phyloP scores from a whole-genome alignment of 208 protist genomes.

The Trypanosoma vivax region DNA sequence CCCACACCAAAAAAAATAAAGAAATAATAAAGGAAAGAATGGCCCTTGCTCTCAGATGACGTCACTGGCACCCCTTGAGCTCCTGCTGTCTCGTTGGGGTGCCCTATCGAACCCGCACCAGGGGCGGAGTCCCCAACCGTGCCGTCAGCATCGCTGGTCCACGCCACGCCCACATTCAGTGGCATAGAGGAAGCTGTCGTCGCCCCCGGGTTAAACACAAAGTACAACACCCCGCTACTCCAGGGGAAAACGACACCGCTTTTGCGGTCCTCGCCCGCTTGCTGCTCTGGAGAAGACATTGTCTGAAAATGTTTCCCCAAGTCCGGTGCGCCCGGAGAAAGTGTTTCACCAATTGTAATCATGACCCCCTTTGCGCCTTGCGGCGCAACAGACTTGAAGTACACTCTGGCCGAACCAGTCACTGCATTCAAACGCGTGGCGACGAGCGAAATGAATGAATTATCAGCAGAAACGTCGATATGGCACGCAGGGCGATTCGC shows the following conservation, averaged over 20 bases:
- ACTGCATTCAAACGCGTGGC: constrained; percentile 14
- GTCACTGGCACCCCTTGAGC: background rate
- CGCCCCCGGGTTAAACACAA: constrained; percentile 7
- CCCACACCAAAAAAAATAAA: constrained; percentile 22
- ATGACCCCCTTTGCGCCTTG: constrained; percentile 28
- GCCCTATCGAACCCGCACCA: background rate
- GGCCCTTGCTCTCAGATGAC: background rate
- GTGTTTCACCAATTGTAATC: background rate
- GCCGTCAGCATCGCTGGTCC: constrained; percentile 3
- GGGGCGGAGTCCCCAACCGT: background rate
- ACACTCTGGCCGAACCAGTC: constrained; percentile 25
- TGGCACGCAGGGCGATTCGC: constrained; percentile 64
- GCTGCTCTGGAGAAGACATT: background rate
- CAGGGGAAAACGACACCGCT: constrained; percentile 18
- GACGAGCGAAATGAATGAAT: constrained; percentile 45
- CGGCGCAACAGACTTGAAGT: constrained; percentile 46
- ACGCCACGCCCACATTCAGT: constrained; percentile 10
- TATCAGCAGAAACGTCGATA: constrained; percentile 41
- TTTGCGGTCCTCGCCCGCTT: background rate
- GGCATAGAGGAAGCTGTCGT: background rate
- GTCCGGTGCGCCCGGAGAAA: background rate
- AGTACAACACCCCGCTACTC: constrained; percentile 8
- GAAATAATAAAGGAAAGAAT: constrained; percentile 6
- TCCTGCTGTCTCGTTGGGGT: background rate
- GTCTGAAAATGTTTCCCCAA: constrained; percentile 6